Evolutionary conservation across 768 basidiomycete species (phyloP), one percentile per base, ranked within the genome.

Genomic region (Strobilomyces echinocephalus): DNA sequence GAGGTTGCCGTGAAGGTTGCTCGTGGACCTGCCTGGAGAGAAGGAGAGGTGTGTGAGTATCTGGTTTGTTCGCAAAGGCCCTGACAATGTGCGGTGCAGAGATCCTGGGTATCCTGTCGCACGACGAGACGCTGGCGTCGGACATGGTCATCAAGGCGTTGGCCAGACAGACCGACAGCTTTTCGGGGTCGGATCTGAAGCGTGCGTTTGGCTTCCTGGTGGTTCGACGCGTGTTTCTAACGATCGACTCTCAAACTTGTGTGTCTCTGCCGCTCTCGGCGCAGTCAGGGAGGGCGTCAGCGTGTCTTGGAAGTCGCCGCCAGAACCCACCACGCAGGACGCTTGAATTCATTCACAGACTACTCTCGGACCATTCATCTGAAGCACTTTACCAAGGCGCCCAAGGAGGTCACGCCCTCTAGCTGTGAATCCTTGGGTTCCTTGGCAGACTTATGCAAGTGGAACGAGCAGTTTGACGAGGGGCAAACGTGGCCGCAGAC

Each of bases 401-500:
- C 97, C 53, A 84, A 81, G 59, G 93, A 97, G 70, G 93, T 95
- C 58, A 87, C 88, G 3, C 91, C 94, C 12, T 94, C 91, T 0
- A 86, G 85, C 6, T 93, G 92, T 4, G 94, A 95, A 69, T 76
- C 81, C 12, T 72, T 89, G 3, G 88, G 88, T 45, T 87, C 80
- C 46, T 79, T 91, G 33, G 73, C 83, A 2, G 87, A 88, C 52
- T 73, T 93, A 40, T 80, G 86, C 41, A 88, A 86, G 72, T 95
- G 91, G 91, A 94, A 95, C 56, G 88, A 94, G 44, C 89, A 95
- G 66, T 95, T 93, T 69, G 94, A 95, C 24, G 93, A 95, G 68
- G 92, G 91, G n/a, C n/a, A n/a, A n/a, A n/a, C n/a, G n/a, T n/a
- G n/a, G n/a, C n/a, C n/a, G n/a, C n/a, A n/a, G n/a, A n/a, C n/a